phyloP scores from a whole-genome alignment of 441 rosid species.

The Adansonia rubrostipa region DNA sequence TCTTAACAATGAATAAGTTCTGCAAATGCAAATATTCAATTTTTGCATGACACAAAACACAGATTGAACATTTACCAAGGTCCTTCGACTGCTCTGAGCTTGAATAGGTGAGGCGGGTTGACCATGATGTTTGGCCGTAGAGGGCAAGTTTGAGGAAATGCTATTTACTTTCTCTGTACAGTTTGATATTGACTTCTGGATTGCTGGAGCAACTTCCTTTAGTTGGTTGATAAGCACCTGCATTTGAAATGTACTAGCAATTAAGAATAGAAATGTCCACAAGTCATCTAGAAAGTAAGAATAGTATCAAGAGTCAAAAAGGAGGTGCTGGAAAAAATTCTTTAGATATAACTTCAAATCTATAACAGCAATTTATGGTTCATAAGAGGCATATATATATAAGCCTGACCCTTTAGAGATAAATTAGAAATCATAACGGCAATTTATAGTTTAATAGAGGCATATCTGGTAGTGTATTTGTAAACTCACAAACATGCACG shows the following conservation, averaged over 20 bases:
- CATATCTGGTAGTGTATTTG: not conserved
- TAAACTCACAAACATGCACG: not conserved
- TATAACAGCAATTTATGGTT: not conserved
- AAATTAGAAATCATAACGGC: not conserved
- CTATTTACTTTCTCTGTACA: constrained; percentile 80
- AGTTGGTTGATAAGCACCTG: constrained; percentile 97
- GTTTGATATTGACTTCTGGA: constrained; percentile 84
- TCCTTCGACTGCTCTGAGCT: constrained; percentile 83
- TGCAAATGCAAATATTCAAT: constrained; percentile 12
- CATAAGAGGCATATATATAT: not conserved
- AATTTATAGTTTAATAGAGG: constrained; percentile 1
- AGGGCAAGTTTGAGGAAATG: constrained; percentile 75
- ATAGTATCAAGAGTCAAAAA: constrained; percentile 4
- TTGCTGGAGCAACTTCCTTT: constrained; percentile 91
- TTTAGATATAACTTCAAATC: constrained; percentile 11
- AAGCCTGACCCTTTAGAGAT: not conserved
- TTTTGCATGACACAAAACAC: constrained; percentile 11
- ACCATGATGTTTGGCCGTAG: constrained; percentile 58
- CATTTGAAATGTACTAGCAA: constrained; percentile 30
- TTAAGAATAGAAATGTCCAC: constrained; percentile 28
- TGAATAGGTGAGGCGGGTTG: constrained; percentile 66
- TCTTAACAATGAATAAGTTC: constrained; percentile 25
- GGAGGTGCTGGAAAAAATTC: not conserved
- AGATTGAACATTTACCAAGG: constrained; percentile 49
- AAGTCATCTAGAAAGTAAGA: constrained; percentile 21